Evolutionary conservation across 176 grass and related monocot species (phyloP).

Genomic region (Zoysia pacifica): DNA sequence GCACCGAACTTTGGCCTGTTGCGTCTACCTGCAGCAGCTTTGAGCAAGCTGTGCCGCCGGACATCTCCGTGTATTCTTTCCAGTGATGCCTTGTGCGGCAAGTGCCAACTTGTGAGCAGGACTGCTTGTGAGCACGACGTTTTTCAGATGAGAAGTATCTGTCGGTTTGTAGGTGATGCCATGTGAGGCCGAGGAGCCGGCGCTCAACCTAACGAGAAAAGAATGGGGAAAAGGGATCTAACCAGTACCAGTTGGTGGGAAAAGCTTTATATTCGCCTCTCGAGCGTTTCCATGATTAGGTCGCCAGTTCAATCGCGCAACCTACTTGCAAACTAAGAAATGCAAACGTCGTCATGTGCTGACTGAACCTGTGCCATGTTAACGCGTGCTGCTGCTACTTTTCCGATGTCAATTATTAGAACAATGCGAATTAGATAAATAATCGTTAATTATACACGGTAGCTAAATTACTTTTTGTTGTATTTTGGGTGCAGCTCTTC

Average conservation of each 20-base stretch:
- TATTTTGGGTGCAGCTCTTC: slow-evolving; percentile 48
- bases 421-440: background rate
- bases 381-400: slow-evolving; percentile 1
- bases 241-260: slow-evolving; percentile 43
- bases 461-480: slow-evolving; percentile 4
- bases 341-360: slow-evolving; percentile 42
- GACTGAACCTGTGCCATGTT: slow-evolving; percentile 25
- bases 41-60: slow-evolving; percentile 29
- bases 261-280: slow-evolving; percentile 20
- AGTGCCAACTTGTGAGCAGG: slow-evolving; percentile 50
- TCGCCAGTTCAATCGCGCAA: slow-evolving; percentile 49
- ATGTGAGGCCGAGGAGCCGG: slow-evolving; percentile 38
- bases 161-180: slow-evolving; percentile 48
- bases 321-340: slow-evolving; percentile 49
- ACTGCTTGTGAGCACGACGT: slow-evolving; percentile 39
- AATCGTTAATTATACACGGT: background rate
- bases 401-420: slow-evolving; percentile 12
- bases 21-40: slow-evolving; percentile 16
- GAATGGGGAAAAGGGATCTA: background rate
- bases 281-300: slow-evolving; percentile 52
- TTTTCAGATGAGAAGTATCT: slow-evolving; percentile 27
- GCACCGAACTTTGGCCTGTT: slow-evolving; percentile 46
- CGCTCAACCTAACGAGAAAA: slow-evolving; percentile 43
- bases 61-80: slow-evolving; percentile 27
- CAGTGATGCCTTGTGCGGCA: slow-evolving; percentile 32